These are phyloP conservation scores for Salix udensis DNA, from an alignment of 345 rosid species.

Conservation along the genomic window DNA sequence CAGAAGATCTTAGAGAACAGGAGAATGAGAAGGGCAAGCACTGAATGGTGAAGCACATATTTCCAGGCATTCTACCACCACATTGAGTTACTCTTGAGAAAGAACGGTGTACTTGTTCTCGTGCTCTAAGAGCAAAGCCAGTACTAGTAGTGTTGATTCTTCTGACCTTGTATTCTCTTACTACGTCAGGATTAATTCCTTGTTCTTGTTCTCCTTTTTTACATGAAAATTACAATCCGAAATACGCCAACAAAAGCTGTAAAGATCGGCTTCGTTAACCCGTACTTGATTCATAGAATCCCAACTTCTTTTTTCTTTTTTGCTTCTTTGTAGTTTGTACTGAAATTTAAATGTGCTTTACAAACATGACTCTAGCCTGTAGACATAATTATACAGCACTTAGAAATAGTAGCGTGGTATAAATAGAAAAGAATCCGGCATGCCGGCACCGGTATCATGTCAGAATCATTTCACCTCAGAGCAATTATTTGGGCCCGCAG, in stretches of 20 bases:
- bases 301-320: not conserved
- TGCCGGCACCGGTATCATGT: constrained; percentile 1
- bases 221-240: too few relatives aligned
- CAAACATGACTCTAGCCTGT: not conserved
- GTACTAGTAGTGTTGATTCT: not conserved
- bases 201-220: too few relatives aligned
- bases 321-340: not conserved
- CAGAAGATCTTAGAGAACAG: constrained; percentile 31
- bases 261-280: too few relatives aligned
- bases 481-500: constrained; percentile 72
- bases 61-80: not conserved
- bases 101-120: not conserved
- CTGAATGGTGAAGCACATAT: constrained; percentile 8
- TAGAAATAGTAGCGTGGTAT: not conserved
- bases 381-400: not conserved
- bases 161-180: not conserved
- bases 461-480: constrained; percentile 52
- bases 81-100: not conserved
- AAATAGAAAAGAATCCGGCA: not conserved
- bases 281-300: too few relatives aligned
- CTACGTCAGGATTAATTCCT: not conserved
- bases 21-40: constrained; percentile 15
- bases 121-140: not conserved
- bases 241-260: too few relatives aligned
- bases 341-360: not conserved